Base-by-base conservation (phyloP, 2,329 filamentous ascomycete species). In the Macrophomina phaseolina region DNA sequence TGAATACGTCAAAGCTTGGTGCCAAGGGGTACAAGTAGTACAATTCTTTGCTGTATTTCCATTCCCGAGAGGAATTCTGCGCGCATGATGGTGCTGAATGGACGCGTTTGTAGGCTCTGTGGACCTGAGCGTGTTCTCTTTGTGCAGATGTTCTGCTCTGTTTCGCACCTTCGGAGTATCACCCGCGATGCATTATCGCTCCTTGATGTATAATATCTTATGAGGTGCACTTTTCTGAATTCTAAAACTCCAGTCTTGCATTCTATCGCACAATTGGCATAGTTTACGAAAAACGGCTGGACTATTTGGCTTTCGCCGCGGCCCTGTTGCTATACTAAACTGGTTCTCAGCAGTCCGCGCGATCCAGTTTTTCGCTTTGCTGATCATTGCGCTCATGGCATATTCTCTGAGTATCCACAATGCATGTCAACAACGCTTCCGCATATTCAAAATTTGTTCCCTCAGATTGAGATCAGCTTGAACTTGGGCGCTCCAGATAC, bases 301-400 rank as follows among this genome's bases (percentile, higher is more conserved):
- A 36, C 32, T 64, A 16, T 42, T 64, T 28, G 49, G 38, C 36
- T n/a, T 42, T 16, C 30, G 42, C 9, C 34, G 28, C 30, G 67
- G 66, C 32, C 45, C 66, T 5, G 67, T 71, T 7, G 63, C 64
- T n/a, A 45, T 70, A 46, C 72, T 70, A 14, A 66, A 62, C 5
- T 74, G 69, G 70, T 70, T 72, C 65, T 64, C 75, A 11, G 67
- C 68, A 60, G 67, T 77, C 49, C 74, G 75, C 23, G 67, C 66
- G 14, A 61, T 73, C 14, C 75, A 78, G 58, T 55, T 77, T 60
- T 73, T 77, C 60, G 70, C 71, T 40, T 55, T 77, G 28, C 63
- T 76, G 3, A 58, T 72, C 7, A 68, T 77, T 28, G 73, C 69
- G 8, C 67, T 75, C 12, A 72, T 72, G 11, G 71, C 70, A 2